Evolutionary conservation across 2,329 filamentous ascomycete species (phyloP).

Genomic region (Cyphellophora attinorum): DNA sequence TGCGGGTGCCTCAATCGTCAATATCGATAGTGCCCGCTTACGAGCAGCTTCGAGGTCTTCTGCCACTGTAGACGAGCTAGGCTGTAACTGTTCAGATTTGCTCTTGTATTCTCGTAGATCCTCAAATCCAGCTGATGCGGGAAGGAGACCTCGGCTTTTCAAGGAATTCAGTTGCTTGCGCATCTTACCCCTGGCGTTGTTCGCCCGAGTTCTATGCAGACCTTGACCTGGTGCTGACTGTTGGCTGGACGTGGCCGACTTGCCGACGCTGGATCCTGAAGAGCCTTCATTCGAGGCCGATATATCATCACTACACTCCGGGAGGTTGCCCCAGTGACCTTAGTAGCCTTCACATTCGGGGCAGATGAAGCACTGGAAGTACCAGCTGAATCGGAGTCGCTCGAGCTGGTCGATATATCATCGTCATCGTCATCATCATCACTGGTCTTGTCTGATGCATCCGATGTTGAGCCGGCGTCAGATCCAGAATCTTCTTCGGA

Average conservation of each 20-base stretch:
- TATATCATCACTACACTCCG: too few relatives aligned
- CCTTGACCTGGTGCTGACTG: slow-evolving; percentile 39
- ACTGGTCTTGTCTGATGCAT: slow-evolving; percentile 12
- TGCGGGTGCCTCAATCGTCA: too few relatives aligned
- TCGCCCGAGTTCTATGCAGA: slow-evolving; percentile 38
- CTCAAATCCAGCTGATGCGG: slow-evolving; percentile 38
- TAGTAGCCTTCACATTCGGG: too few relatives aligned
- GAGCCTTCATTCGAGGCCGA: too few relatives aligned
- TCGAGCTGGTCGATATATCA: too few relatives aligned
- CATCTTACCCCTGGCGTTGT: slow-evolving; percentile 46
- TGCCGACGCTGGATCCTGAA: too few relatives aligned
- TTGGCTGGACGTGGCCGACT: too few relatives aligned
- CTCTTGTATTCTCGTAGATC: slow-evolving; percentile 34
- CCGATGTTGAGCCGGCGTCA: slow-evolving; percentile 8
- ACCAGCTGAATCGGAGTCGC: too few relatives aligned
- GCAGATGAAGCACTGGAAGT: too few relatives aligned
- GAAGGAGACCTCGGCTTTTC: slow-evolving; percentile 44
- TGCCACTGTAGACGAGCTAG: not conserved
- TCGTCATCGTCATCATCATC: too few relatives aligned
- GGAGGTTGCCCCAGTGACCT: too few relatives aligned
- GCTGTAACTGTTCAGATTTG: not conserved
- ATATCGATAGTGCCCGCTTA: not conserved
- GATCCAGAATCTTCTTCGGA: slow-evolving; percentile 10
- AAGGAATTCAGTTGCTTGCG: slow-evolving; percentile 41
- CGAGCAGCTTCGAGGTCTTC: not conserved